Base-by-base conservation (phyloP, 805 yeast genomes). In the Wickerhamomyces subpelliculosus region DNA sequence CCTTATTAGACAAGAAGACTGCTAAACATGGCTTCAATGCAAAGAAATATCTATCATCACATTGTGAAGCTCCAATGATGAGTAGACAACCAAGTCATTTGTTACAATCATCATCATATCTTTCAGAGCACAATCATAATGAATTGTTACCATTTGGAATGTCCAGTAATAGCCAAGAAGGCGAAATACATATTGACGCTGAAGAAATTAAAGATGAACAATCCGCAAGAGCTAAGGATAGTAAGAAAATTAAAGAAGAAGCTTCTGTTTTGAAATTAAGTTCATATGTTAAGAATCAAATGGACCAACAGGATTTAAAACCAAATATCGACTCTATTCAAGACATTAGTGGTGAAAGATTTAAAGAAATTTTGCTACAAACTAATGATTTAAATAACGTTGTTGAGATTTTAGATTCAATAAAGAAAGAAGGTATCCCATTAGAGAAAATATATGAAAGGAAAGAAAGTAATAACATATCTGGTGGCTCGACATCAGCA, bases 341-440 rank as follows among this genome's bases (percentile, higher is more conserved):
- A 4, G 45, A 54, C 5, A 38, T 60, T 34, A 58, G 65, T 41
- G 62, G 64, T 43, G 69, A 63, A 19, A 51, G 58, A 37, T 54
- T 62, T 34, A 64, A 57, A 45, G 62, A 61, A 24, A 56, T 59
- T 31, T 50, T 63, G 38, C 43, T 60, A 32, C 64, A 59, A 44
- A 60, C 71, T 2, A 43, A 50, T 22, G 66, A 67, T 44, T 54
- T 65, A 9, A 54, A 64, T 5, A 59, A 63, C 21, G 58, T 70
- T 12, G 52, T 64, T 9, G 58, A 57, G 16, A 58, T 64, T 6
- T 51, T 72, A 32, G 63, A 62, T 33, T 58, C 60, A 23, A 45
- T 72, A 39, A 67, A 67, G 39, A 54, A 48, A 8, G 54, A 58
- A 23, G 75, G 75, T 5, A 59, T 69, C 13, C 52, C 63, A 16